Percentiles rank a stretch among this genome's conserved stretches.
These are phyloP conservation scores for Clarireedia sp. DNA, from an alignment of 2,329 filamentous ascomycete genomes.

Conservation along the genomic window DNA sequence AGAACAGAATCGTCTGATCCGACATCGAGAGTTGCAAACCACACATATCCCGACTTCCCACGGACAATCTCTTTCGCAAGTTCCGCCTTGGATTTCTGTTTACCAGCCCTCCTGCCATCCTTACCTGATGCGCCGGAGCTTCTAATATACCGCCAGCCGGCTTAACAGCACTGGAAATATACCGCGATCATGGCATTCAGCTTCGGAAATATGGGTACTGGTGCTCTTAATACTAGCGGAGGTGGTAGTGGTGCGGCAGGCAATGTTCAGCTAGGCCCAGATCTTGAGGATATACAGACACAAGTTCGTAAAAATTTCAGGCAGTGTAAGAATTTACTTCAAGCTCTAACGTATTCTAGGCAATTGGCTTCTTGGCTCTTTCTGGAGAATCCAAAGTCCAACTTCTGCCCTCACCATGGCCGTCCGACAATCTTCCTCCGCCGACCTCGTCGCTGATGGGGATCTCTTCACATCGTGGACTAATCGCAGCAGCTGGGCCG, in stretches of 20 bases:
- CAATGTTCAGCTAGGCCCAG: slow-evolving; percentile 45
- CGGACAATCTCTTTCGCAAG: background rate
- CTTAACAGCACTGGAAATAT: slow-evolving; percentile 31
- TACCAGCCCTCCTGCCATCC: slow-evolving; percentile 8
- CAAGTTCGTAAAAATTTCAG: slow-evolving; percentile 51
- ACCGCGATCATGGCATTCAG: slow-evolving; percentile 55
- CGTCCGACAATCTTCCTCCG: slow-evolving; percentile 53
- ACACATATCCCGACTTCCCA: background rate
- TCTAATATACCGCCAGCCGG: slow-evolving; percentile 28
- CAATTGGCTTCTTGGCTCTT: slow-evolving; percentile 73
- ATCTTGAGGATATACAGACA: slow-evolving; percentile 71
- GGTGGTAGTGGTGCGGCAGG: slow-evolving; percentile 34
- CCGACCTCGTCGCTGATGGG: slow-evolving; percentile 76
- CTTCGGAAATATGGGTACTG: slow-evolving; percentile 43
- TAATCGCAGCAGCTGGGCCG: slow-evolving; percentile 82
- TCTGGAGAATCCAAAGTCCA: slow-evolving; percentile 76
- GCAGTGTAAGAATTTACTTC: background rate
- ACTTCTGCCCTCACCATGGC: slow-evolving; percentile 71
- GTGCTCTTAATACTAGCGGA: slow-evolving; percentile 37
- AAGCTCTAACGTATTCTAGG: slow-evolving; percentile 33
- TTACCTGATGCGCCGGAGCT: slow-evolving; percentile 23
- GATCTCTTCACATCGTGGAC: slow-evolving; percentile 69
- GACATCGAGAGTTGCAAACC: background rate
- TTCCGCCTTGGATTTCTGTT: background rate
- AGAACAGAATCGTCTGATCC: background rate